phyloP scores from a whole-genome alignment of 179 eudicot genomes.

The Carnegiea gigantea region DNA sequence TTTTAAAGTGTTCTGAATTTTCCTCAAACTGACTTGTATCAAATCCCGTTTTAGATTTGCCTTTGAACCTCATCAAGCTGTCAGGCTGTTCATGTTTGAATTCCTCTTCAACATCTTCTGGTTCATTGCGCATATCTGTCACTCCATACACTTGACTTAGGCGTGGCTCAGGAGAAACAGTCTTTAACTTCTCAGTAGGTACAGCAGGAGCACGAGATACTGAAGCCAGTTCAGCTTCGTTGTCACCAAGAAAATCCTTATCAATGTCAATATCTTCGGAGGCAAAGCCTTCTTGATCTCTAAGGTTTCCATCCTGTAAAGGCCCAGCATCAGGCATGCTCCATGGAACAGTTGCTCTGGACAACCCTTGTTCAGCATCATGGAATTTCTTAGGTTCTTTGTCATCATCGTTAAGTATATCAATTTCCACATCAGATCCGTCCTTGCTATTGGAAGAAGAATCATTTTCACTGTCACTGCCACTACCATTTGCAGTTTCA shows the following conservation, averaged over 20 bases:
- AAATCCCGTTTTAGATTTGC: constrained; percentile 58
- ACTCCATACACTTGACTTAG: constrained; percentile 33
- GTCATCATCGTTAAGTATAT: constrained; percentile 88
- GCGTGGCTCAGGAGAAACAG: constrained; percentile 36
- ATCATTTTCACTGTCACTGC: constrained; percentile 94
- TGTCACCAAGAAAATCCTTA: constrained; percentile 40
- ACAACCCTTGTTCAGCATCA: constrained; percentile 38
- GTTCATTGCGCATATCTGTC: constrained; percentile 26
- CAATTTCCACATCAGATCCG: constrained; percentile 90
- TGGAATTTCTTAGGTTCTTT: constrained; percentile 51
- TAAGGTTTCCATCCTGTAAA: constrained; percentile 37
- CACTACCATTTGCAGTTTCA: constrained; percentile 71
- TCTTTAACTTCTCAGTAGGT: constrained; percentile 34
- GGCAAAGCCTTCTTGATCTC: constrained; percentile 52
- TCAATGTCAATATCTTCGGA: constrained; percentile 71
- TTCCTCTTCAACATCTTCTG: constrained; percentile 35
- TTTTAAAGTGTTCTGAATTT: constrained; percentile 46
- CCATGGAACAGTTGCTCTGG: constrained; percentile 41
- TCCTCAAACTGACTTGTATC: constrained; percentile 44
- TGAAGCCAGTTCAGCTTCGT: constrained; percentile 39
- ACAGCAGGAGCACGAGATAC: constrained; percentile 30
- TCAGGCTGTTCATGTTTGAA: constrained; percentile 39
- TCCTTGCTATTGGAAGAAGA: constrained; percentile 93
- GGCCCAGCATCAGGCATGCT: constrained; percentile 39
- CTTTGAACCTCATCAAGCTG: constrained; percentile 39